phyloP scores from a whole-genome alignment of 139 green algal species.

The Chlorella ohadii region DNA sequence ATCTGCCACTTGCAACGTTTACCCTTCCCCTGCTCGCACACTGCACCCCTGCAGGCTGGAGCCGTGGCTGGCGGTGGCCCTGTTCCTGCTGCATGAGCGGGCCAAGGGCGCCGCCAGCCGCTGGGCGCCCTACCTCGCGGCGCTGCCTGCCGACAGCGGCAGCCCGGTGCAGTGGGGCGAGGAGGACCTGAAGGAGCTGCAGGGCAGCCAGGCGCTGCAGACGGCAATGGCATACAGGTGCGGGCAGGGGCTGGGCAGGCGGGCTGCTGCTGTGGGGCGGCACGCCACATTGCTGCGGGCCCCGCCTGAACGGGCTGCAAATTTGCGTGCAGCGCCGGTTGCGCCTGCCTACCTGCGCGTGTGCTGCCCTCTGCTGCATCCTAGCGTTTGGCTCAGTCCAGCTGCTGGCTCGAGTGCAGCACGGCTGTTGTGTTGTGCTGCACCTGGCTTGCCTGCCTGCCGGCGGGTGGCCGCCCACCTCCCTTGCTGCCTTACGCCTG shows the following conservation, averaged over 20 bases:
- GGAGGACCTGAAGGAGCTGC: slow-evolving; percentile 57
- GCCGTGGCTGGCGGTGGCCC: slow-evolving; percentile 79
- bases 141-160: slow-evolving; percentile 52
- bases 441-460: background rate
- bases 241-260: background rate
- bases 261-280: no score
- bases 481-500: no score
- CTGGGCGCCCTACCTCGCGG: slow-evolving; percentile 59
- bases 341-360: no score
- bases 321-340: no score
- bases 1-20: no score
- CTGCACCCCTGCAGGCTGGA: slow-evolving; percentile 52
- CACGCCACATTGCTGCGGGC: no score
- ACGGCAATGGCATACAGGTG: slow-evolving; percentile 70
- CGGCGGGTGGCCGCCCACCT: background rate
- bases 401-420: background rate
- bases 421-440: no score
- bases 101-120: slow-evolving; percentile 23
- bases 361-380: no score
- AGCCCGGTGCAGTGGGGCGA: slow-evolving; percentile 79
- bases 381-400: no score
- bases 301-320: no score
- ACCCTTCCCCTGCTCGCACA: no score
- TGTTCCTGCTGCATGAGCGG: slow-evolving; percentile 78
- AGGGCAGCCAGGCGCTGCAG: slow-evolving; percentile 77